A percentile compares a stretch with the other conserved stretches of the same genome.
These are phyloP conservation scores for Tolypocladium inflatum DNA, from an alignment of 2,329 filamentous ascomycete genomes.

Conservation along the genomic window DNA sequence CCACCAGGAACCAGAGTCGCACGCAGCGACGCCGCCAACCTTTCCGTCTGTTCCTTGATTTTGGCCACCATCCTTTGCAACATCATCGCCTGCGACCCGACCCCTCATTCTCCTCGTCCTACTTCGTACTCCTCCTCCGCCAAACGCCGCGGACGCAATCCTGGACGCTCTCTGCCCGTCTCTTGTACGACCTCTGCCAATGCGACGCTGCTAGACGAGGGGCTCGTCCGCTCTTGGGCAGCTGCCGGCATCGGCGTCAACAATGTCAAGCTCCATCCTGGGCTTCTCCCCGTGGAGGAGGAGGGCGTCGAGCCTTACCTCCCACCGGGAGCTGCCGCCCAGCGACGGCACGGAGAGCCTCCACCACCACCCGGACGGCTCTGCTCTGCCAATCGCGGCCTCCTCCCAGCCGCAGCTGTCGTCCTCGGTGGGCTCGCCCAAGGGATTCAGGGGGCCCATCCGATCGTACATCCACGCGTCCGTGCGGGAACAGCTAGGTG, in stretches of 20 bases:
- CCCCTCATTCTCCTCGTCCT: not conserved
- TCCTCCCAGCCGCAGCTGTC: constrained; percentile 22
- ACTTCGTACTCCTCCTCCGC: not conserved
- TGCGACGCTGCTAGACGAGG: constrained; percentile 1
- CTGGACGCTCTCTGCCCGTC: not conserved
- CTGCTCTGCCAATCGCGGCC: constrained; percentile 8
- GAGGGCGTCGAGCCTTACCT: constrained; percentile 27
- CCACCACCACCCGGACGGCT: constrained; percentile 12
- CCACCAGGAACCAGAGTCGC: not conserved
- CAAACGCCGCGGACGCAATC: not conserved
- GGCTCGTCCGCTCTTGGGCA: constrained; percentile 1
- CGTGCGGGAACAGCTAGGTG: constrained; percentile 50
- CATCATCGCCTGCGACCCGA: not conserved
- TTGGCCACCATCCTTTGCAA: not conserved
- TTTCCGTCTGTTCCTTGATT: not conserved
- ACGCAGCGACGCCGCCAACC: not conserved
- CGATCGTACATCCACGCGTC: constrained; percentile 63
- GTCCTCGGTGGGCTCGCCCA: constrained; percentile 25
- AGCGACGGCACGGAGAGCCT: constrained; percentile 16
- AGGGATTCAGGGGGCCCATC: constrained; percentile 52
- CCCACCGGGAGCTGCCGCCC: constrained; percentile 15
- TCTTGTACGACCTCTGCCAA: not conserved
- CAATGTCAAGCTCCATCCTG: constrained; percentile 37
- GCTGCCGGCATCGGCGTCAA: constrained; percentile 2
- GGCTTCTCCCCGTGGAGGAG: constrained; percentile 40